Percentiles rank a stretch among this genome's conserved stretches.
Conservation (phyloP, 1,284 basidiomycete species). For the Cutaneotrichosporon daszewskae region DNA sequence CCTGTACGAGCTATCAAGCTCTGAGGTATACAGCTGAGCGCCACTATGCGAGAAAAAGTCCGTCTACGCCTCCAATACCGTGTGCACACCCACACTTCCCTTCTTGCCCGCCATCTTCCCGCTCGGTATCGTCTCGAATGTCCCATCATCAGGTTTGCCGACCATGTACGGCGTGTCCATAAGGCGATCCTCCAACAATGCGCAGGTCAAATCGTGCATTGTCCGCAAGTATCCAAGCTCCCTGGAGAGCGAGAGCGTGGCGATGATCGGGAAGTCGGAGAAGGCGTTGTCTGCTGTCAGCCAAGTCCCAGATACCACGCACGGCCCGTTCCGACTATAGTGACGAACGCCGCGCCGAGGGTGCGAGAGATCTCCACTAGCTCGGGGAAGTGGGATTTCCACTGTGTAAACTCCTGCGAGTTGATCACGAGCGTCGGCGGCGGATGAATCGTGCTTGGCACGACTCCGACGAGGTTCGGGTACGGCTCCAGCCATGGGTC, state of each 20-base stretch:
- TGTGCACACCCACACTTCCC: too few species aligned
- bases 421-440: conserved; percentile 59
- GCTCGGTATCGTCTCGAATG: too few species aligned
- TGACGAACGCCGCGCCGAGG: conserved; percentile 27
- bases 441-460: too few species aligned
- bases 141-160: conserved; percentile 29
- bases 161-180: conserved; percentile 9
- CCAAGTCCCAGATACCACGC: conserved; percentile 13
- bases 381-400: conserved; percentile 63
- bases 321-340: conserved; percentile 36
- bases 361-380: conserved; percentile 53
- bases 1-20: too few species aligned
- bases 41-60: too few species aligned
- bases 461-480: conserved; percentile 28
- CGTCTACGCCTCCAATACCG: too few species aligned
- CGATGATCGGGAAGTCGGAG: conserved; percentile 38
- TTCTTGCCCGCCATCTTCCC: too few species aligned
- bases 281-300: conserved; percentile 36
- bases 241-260: conserved; percentile 11
- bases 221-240: conserved; percentile 21
- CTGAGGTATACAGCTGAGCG: too few species aligned
- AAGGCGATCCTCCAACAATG: conserved; percentile 25
- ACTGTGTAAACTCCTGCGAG: conserved; percentile 66
- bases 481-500: conserved; percentile 75
- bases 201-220: conserved; percentile 31